phyloP scores from a whole-genome alignment of 331 rosid genomes.

The Quercus tomentella region DNA sequence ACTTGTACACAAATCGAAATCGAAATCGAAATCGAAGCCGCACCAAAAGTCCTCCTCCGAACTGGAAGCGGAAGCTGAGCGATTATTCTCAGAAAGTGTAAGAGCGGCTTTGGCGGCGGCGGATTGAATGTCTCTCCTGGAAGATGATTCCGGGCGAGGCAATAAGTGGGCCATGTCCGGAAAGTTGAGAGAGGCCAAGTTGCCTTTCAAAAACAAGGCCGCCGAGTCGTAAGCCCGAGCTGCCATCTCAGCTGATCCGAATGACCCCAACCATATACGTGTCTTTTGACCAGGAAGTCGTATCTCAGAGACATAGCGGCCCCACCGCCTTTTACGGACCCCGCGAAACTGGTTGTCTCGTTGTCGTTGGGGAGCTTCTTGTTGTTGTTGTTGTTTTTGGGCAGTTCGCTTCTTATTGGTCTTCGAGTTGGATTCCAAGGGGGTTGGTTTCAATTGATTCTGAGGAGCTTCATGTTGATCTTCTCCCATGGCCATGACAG shows the following conservation, averaged over 20 bases:
- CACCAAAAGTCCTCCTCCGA: background rate
- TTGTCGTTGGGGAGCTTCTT: background rate
- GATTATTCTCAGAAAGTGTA: background rate
- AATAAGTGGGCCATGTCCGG: slow-evolving; percentile 32
- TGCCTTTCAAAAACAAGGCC: slow-evolving; percentile 44
- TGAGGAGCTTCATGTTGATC: background rate
- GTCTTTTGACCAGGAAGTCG: slow-evolving; percentile 43
- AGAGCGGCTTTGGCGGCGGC: slow-evolving; percentile 57
- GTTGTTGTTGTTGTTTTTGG: background rate
- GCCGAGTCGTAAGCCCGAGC: slow-evolving; percentile 56
- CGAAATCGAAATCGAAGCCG: background rate
- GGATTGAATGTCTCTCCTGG: slow-evolving; percentile 40
- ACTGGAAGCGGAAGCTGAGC: background rate
- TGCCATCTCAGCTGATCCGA: slow-evolving; percentile 46
- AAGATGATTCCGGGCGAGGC: slow-evolving; percentile 39
- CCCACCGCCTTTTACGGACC: slow-evolving; percentile 52
- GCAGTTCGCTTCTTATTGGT: background rate
- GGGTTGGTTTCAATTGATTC: background rate
- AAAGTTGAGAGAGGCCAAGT: slow-evolving; percentile 43
- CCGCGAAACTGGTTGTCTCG: slow-evolving; percentile 21
- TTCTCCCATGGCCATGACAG: background rate
- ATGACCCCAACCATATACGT: slow-evolving; percentile 53
- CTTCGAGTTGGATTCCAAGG: background rate
- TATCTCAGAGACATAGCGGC: slow-evolving; percentile 52
- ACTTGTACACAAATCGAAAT: background rate